phyloP scores from a whole-genome alignment of 202 grass and related monocot genomes.

The Zoysia matrella region DNA sequence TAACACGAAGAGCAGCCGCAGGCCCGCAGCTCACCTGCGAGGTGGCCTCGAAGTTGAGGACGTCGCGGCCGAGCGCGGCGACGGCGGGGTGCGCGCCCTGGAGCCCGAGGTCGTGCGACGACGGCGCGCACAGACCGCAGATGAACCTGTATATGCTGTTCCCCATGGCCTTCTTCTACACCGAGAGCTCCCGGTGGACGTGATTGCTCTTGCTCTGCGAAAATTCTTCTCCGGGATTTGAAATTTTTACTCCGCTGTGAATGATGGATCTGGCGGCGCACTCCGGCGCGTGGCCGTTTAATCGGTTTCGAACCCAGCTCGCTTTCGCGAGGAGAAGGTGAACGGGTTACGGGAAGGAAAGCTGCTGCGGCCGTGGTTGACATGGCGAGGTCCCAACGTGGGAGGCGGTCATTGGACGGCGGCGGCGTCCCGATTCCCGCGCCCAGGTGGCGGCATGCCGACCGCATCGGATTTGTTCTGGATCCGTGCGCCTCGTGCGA shows the following conservation, averaged over 20 bases:
- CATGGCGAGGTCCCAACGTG: constrained; percentile 21
- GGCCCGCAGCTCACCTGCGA: constrained; percentile 57
- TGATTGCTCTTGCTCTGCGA: neutral
- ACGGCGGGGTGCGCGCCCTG: constrained; percentile 49
- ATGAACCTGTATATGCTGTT: constrained; percentile 29
- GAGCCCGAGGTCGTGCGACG: constrained; percentile 34
- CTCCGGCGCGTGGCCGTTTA: constrained; percentile 19
- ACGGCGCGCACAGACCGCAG: constrained; percentile 49
- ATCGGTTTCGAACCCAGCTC: constrained; percentile 44
- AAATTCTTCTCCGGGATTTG: constrained; percentile 51
- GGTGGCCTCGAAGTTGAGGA: constrained; percentile 20
- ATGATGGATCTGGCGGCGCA: neutral
- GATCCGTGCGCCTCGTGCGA: neutral
- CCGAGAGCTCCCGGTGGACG: neutral
- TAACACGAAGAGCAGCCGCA: neutral
- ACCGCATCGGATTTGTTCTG: constrained; percentile 6
- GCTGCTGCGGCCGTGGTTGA: constrained; percentile 11
- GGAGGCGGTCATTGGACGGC: neutral
- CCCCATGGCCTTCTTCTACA: neutral
- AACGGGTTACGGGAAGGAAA: neutral
- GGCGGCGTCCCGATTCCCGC: too few species aligned
- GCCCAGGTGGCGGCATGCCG: neutral
- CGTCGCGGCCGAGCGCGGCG: too few species aligned
- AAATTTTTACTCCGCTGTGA: neutral
- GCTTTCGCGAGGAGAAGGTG: constrained; percentile 36